Percentiles rank a stretch among this genome's conserved stretches.
Evolutionary conservation across 805 yeast species (phyloP).

Genomic region (Candida verbasci): DNA sequence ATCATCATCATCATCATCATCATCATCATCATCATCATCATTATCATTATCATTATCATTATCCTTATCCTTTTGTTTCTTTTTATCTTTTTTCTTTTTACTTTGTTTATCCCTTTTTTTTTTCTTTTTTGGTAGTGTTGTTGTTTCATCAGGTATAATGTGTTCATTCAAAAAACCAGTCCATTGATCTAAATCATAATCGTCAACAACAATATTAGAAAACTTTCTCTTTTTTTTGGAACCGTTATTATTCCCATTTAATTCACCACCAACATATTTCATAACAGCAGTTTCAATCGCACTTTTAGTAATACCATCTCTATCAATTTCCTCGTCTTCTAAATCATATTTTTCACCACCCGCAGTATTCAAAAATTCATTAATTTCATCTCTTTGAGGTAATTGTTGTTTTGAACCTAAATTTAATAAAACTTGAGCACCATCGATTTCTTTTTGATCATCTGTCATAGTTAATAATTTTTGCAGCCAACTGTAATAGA

Average conservation of each 20-base stretch:
- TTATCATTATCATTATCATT: conserved; percentile 1
- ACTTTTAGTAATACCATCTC: conserved; percentile 12
- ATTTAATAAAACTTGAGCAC: conserved; percentile 42
- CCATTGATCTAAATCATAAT: conserved; percentile 54
- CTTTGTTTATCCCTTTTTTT: conserved; percentile 10
- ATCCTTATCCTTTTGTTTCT: conserved; percentile 6
- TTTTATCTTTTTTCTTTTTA: conserved; percentile 1
- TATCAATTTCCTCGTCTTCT: not conserved
- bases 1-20: no score
- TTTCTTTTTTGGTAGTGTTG: conserved; percentile 2
- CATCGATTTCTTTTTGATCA: conserved; percentile 39
- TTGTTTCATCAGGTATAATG: conserved; percentile 7
- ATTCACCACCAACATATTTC: conserved; percentile 64
- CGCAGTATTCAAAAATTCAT: not conserved
- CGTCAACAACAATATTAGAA: conserved; percentile 8
- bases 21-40: conserved; percentile 7
- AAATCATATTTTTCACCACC: no score
- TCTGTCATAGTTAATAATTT: conserved; percentile 9
- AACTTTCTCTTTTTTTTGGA: conserved; percentile 22
- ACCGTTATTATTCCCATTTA: conserved; percentile 18
- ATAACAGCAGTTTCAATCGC: conserved; percentile 79
- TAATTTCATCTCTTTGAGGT: conserved; percentile 6
- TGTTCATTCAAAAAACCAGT: conserved; percentile 43
- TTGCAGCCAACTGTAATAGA: not conserved
- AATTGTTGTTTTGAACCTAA: conserved; percentile 26